phyloP scores from a whole-genome alignment of 805 yeast species.

The Monosporozyma aerobia region DNA sequence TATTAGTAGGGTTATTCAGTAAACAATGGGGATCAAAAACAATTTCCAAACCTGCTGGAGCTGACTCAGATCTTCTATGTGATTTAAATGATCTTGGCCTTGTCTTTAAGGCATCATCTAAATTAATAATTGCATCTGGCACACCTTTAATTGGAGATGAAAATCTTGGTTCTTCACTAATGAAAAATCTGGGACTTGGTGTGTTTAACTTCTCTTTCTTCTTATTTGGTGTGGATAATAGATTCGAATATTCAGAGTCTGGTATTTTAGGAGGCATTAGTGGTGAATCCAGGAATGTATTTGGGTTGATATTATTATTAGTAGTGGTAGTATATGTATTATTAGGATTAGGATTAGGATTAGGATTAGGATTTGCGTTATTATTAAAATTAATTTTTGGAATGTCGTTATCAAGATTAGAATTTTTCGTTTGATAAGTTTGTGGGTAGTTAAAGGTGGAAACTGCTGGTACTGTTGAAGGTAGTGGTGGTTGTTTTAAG shows the following conservation, averaged over 20 bases:
- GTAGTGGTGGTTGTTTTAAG: constrained; percentile 20
- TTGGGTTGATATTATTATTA: background rate
- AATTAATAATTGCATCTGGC: constrained; percentile 49
- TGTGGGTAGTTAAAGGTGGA: constrained; percentile 8
- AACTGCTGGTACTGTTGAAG: constrained; percentile 12
- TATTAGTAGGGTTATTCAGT: background rate
- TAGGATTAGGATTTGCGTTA: background rate
- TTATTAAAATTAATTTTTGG: background rate
- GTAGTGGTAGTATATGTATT: background rate
- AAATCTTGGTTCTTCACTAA: constrained; percentile 27
- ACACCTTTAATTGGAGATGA: constrained; percentile 27
- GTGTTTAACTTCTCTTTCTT: constrained; percentile 3
- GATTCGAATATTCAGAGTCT: background rate
- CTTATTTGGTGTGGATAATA: constrained; percentile 5
- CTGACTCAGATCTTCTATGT: constrained; percentile 49
- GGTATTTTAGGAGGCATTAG: background rate
- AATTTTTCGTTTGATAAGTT: background rate
- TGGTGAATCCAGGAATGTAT: background rate
- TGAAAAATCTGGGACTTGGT: constrained; percentile 25
- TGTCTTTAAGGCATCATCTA: constrained; percentile 43
- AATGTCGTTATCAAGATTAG: background rate
- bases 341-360: background rate
- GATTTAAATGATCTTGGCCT: constrained; percentile 26
- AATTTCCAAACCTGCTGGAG: constrained; percentile 41
- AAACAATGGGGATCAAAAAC: constrained; percentile 3